Percentiles rank a stretch among this genome's conserved stretches.
These are phyloP conservation scores for Syncephalis plumigaleata DNA, from an alignment of 371 early-diverging fungal genomes.

Conservation along the genomic window DNA sequence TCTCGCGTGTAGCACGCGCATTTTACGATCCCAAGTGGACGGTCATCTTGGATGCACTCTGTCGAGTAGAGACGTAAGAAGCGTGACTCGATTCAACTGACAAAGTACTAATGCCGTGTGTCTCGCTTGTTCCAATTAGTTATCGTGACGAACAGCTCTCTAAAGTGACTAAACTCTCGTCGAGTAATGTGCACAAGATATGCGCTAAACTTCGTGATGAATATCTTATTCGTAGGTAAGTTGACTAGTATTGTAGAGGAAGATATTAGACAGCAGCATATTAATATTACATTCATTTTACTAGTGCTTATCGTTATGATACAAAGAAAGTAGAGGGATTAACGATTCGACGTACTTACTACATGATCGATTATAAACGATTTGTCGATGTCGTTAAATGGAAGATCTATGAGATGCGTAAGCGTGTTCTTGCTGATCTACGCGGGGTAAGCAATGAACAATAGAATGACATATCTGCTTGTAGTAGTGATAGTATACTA, in stretches of 20 bases:
- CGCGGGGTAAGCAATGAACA: conserved; percentile 29
- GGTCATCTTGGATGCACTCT: conserved; percentile 65
- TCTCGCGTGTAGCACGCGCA: conserved; percentile 64
- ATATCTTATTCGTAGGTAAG: conserved; percentile 54
- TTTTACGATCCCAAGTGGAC: conserved; percentile 69
- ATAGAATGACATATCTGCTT: neutral
- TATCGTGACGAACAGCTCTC: conserved; percentile 67
- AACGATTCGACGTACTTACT: conserved; percentile 51
- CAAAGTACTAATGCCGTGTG: no score
- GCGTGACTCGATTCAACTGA: neutral
- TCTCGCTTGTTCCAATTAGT: conserved; percentile 14
- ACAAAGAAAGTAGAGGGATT: conserved; percentile 36
- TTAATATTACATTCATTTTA: conserved; percentile 1
- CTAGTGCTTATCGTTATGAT: neutral
- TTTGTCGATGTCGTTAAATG: conserved; percentile 87
- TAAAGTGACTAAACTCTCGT: conserved; percentile 36
- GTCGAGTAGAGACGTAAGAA: conserved; percentile 28
- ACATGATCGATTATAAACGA: conserved; percentile 79
- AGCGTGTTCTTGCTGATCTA: conserved; percentile 44
- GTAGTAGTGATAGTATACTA: neutral
- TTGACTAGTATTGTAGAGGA: conserved; percentile 3
- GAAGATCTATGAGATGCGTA: conserved; percentile 74
- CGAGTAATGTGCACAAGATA: conserved; percentile 56
- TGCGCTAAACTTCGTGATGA: conserved; percentile 62
- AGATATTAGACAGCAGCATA: neutral